phyloP scores from a whole-genome alignment of 176 grass and related monocot genomes.

The Rhynchospora pubera region DNA sequence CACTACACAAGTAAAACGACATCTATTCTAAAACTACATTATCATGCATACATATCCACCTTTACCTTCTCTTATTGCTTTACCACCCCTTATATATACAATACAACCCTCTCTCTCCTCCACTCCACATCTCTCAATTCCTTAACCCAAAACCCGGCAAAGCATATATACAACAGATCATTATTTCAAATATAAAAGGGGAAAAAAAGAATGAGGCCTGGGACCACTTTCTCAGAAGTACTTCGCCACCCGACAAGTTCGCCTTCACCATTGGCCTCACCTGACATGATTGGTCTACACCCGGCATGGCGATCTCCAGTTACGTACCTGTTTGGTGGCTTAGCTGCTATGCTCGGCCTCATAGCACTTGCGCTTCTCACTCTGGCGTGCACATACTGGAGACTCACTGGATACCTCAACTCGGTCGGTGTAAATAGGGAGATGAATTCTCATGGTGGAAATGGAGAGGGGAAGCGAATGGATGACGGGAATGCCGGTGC shows the following conservation, averaged over 20 bases:
- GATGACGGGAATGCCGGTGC: neutral
- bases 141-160: neutral
- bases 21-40: conserved; percentile 15
- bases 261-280: neutral
- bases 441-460: neutral
- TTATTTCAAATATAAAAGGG: neutral
- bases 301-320: conserved; percentile 30
- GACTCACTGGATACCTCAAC: conserved; percentile 27
- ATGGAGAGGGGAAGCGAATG: neutral
- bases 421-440: neutral
- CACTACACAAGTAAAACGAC: conserved; percentile 11
- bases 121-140: neutral
- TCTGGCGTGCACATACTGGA: conserved; percentile 36
- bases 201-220: conserved; percentile 14
- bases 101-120: neutral
- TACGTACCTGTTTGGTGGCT: conserved; percentile 39
- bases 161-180: neutral
- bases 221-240: neutral
- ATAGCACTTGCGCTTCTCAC: conserved; percentile 36
- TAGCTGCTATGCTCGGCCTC: conserved; percentile 38
- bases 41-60: conserved; percentile 21
- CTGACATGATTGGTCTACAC: neutral
- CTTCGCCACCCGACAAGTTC: neutral
- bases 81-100: neutral
- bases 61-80: neutral